Evolutionary conservation across 108 stramenopile genomes (phyloP).

Genomic region (Phaeodactylum tricornutum): DNA sequence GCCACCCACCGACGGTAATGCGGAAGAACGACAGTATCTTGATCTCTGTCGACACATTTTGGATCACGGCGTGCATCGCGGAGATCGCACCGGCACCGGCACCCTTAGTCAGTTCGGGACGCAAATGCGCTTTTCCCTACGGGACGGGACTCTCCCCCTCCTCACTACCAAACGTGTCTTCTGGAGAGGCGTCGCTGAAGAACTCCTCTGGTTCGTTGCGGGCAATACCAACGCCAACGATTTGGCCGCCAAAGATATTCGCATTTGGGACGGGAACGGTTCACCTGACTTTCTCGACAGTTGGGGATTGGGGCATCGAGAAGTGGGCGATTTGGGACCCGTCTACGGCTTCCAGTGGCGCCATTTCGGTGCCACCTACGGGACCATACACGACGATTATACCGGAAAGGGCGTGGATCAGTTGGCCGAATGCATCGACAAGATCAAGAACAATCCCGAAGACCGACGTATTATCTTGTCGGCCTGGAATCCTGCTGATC

Average conservation of each 20-base stretch:
- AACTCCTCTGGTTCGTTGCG: slow-evolving; percentile 95
- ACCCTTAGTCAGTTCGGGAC: slow-evolving; percentile 96
- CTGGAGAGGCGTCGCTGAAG: slow-evolving; percentile 99
- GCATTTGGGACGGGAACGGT: slow-evolving; percentile 99
- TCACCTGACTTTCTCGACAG: slow-evolving; percentile 95
- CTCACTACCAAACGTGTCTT: slow-evolving; percentile 98
- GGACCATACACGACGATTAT: slow-evolving; percentile 95
- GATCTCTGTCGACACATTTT: slow-evolving; percentile 89
- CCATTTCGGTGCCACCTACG: slow-evolving; percentile 98
- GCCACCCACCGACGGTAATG: slow-evolving; percentile 40
- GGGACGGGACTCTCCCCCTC: slow-evolving; percentile 87
- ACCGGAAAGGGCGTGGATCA: slow-evolving; percentile 98
- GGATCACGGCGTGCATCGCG: slow-evolving; percentile 80
- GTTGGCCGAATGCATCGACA: slow-evolving; percentile 90
- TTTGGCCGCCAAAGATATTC: slow-evolving; percentile 89
- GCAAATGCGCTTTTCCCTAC: slow-evolving; percentile 93
- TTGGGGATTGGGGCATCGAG: slow-evolving; percentile 89
- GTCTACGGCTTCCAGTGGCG: slow-evolving; percentile 99
- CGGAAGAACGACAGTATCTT: slow-evolving; percentile 93
- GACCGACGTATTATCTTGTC: slow-evolving; percentile 93
- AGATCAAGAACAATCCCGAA: slow-evolving; percentile 92
- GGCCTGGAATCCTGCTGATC: slow-evolving; percentile 98
- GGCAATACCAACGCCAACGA: slow-evolving; percentile 96
- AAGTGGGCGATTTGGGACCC: slow-evolving; percentile 97
- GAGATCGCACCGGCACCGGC: slow-evolving; percentile 99